These are phyloP conservation scores for Urostyla sp. DNA, from an alignment of 73 alveolate species.

Conservation along the genomic window DNA sequence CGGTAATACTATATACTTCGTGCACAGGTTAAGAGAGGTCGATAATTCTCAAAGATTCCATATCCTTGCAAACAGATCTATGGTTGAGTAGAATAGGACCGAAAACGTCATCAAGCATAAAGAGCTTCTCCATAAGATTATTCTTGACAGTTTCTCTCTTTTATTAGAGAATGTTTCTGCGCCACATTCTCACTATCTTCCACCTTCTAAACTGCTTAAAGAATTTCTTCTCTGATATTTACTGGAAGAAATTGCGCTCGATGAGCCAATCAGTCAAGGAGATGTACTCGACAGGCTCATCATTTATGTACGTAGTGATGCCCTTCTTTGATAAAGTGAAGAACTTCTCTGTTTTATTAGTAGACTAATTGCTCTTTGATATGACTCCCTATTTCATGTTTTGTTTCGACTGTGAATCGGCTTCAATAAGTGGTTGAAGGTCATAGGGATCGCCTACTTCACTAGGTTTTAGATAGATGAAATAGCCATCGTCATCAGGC, in stretches of 20 bases:
- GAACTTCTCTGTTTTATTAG: conserved; percentile 61
- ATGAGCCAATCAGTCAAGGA: conserved; percentile 83
- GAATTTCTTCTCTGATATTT: conserved; percentile 72
- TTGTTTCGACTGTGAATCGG: conserved; percentile 37
- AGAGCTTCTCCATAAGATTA: conserved; percentile 77
- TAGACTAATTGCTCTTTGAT: conserved; percentile 10
- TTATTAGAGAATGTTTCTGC: conserved; percentile 75
- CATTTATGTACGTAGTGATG: conserved; percentile 80
- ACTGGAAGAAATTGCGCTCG: conserved; percentile 76
- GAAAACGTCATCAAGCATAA: conserved; percentile 72
- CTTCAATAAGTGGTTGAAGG: conserved; percentile 64
- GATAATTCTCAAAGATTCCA: conserved; percentile 77
- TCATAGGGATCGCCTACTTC: conserved; percentile 67
- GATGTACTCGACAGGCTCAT: conserved; percentile 85
- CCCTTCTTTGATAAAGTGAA: conserved; percentile 86
- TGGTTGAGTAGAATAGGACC: conserved; percentile 72
- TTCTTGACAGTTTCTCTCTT: conserved; percentile 74
- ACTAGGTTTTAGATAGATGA: conserved; percentile 57
- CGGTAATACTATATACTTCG: conserved; percentile 69
- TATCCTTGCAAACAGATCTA: conserved; percentile 72
- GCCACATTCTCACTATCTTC: conserved; percentile 89
- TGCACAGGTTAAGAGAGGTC: conserved; percentile 71
- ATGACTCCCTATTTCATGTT: conserved; percentile 27
- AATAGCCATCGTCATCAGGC: conserved; percentile 75
- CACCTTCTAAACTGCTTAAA: conserved; percentile 84